Conservation (phyloP, 148 eudicot species). For the Amaranthus palmeri region DNA sequence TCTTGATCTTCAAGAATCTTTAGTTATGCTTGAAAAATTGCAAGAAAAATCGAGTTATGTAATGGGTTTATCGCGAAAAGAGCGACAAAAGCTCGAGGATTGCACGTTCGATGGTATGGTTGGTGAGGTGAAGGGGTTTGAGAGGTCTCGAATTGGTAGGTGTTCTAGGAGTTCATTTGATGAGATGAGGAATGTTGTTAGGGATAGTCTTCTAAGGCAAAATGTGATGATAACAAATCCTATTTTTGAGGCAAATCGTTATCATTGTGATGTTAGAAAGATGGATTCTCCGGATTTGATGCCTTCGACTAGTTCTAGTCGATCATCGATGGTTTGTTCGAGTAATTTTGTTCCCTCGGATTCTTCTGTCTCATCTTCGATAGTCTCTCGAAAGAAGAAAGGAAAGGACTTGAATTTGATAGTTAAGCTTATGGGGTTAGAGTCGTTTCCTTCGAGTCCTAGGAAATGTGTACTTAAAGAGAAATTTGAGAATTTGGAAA, state of each 20-base stretch:
- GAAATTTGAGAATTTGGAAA: conserved; percentile 28
- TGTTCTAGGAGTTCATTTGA: conserved; percentile 46
- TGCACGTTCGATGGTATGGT: conserved; percentile 26
- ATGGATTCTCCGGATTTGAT: conserved; percentile 29
- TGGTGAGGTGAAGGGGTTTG: conserved; percentile 20
- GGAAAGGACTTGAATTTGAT: conserved; percentile 46
- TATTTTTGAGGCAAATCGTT: conserved; percentile 15
- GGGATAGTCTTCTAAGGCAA: conserved; percentile 61
- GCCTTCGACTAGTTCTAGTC: conserved; percentile 70
- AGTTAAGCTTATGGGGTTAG: conserved; percentile 75
- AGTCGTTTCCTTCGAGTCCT: conserved; percentile 31
- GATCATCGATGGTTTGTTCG: conserved; percentile 41
- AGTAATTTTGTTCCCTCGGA: conserved; percentile 46
- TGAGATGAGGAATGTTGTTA: conserved; percentile 60
- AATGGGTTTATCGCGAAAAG: conserved; percentile 37
- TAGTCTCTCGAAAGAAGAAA: conserved; percentile 32
- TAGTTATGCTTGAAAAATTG: conserved; percentile 51
- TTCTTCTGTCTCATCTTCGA: conserved; percentile 36
- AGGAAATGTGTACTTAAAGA: conserved; percentile 27
- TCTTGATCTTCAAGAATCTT: conserved; percentile 68
- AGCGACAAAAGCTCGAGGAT: conserved; percentile 31
- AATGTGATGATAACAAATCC: conserved; percentile 47
- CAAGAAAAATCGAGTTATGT: conserved; percentile 48
- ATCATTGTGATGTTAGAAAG: conserved; percentile 30
- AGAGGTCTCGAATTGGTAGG: conserved; percentile 1